Base-by-base conservation (phyloP, 2,329 filamentous ascomycete species). In the Paracoccidioides brasiliensis region DNA sequence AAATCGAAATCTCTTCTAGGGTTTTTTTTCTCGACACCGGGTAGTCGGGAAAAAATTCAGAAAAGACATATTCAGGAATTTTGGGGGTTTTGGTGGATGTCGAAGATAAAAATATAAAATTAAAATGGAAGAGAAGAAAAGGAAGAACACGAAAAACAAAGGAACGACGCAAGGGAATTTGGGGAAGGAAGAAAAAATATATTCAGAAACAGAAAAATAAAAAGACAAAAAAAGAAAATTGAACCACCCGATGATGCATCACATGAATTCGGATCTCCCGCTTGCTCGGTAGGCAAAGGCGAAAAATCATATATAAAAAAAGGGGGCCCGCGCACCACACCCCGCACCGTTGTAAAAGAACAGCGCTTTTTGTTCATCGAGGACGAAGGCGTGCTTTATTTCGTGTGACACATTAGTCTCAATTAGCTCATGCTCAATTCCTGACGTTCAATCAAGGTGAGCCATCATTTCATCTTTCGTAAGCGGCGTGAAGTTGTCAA, bases 391-490 rank as follows among this genome's bases (percentile, higher is more conserved):
- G 67, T 64, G 62, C 71, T 60, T 42, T 64, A 65, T 61, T 65
- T 72, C 68, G 63, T 70, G 61, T 68, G 58, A 62, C 62, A 62
- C n/a, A 37, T 59, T 42, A 60, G 59, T 56, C 59, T 66, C 66
- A 65, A 69, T 22, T 22, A 22, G 1, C 22, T 22, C 22, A 22
- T 22, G 22, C 22, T 22, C 22, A 22, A 22, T 22, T 22, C 22
- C 22, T 22, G 22, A 22, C 22, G 22, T 73, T 90, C 86, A 98
- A 76, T 98, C 93, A 73, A 98, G 79, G 73, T 90, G 89, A 57
- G 93, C 93, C 77, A 95, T 88, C 93, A 98, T 97, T 72, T 96
- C 89, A 67, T 93, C 86, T 78, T 90, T 95, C 67, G 86, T 78
- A 76, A 98, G 79, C 48, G 91, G 91, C 64, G 84, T 89, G 73